phyloP scores from a whole-genome alignment of 495 filamentous ascomycete species.

The Podospora comata region DNA sequence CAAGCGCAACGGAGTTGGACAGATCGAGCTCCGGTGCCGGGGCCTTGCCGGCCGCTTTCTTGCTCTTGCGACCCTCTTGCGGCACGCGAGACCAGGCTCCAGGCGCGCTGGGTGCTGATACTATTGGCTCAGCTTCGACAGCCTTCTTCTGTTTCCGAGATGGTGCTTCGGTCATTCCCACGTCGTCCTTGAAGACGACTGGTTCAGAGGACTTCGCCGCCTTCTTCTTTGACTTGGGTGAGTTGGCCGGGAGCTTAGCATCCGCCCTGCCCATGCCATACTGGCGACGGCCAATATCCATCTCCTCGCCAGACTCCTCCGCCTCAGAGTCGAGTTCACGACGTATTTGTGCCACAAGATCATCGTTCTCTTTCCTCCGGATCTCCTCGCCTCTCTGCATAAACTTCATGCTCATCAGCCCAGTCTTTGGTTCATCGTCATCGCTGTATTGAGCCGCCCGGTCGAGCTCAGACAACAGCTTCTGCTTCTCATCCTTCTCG shows the following conservation, averaged over 20 bases:
- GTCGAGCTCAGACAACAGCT: slow-evolving; percentile 59
- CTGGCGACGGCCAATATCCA: slow-evolving; percentile 61
- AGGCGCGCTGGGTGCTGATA: slow-evolving; percentile 20
- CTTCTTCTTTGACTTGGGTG: slow-evolving; percentile 18
- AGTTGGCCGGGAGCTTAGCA: slow-evolving; percentile 11
- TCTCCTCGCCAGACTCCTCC: slow-evolving; percentile 56
- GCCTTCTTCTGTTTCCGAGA: not conserved
- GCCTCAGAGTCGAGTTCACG: slow-evolving; percentile 62
- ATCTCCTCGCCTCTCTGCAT: slow-evolving; percentile 85
- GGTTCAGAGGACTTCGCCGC: slow-evolving; percentile 1
- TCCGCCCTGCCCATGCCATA: slow-evolving; percentile 52
- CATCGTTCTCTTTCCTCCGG: slow-evolving; percentile 74
- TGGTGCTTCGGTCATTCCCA: not conserved
- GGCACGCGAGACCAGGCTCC: slow-evolving; percentile 38
- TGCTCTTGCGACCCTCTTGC: slow-evolving; percentile 33
- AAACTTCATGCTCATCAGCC: slow-evolving; percentile 74
- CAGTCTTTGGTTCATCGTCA: slow-evolving; percentile 41
- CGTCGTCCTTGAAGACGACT: not conserved
- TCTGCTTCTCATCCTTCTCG: slow-evolving; percentile 48
- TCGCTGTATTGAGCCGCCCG: slow-evolving; percentile 39
- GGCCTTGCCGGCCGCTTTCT: slow-evolving; percentile 25
- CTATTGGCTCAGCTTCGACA: slow-evolving; percentile 3
- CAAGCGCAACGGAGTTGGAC: slow-evolving; percentile 35
- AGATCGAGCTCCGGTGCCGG: slow-evolving; percentile 40
- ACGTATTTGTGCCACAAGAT: slow-evolving; percentile 68